These are phyloP conservation scores for Pulveroboletus sp. DNA, from an alignment of 768 basidiomycete genomes.

Conservation along the genomic window DNA sequence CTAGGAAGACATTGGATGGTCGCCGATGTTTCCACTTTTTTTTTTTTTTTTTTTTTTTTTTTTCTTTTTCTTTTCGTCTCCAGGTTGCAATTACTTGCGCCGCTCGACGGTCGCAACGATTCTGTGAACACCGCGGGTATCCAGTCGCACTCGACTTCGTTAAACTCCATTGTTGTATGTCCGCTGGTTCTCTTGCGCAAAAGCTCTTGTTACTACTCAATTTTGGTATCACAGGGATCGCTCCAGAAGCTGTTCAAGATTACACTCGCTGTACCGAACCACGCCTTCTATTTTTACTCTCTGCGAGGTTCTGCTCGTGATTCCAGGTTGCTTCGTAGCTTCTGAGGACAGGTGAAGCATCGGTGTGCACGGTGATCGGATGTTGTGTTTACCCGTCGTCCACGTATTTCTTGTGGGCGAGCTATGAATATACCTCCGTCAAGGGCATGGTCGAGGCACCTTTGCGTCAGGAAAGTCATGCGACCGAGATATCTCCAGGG, in stretches of 20 bases:
- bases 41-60: slow-evolving; percentile 13
- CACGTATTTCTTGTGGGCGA: slow-evolving; percentile 39
- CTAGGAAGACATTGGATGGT: slow-evolving; percentile 68
- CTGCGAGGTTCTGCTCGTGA: neutral
- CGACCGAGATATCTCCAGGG: slow-evolving; percentile 49
- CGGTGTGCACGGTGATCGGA: slow-evolving; percentile 39
- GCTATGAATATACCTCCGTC: slow-evolving; percentile 69
- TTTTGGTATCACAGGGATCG: no score
- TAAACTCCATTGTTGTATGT: slow-evolving; percentile 42
- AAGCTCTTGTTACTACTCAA: neutral
- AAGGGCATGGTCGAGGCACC: slow-evolving; percentile 64
- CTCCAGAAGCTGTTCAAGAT: slow-evolving; percentile 31
- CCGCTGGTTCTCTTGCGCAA: neutral
- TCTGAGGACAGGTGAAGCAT: slow-evolving; percentile 76
- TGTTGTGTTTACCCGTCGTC: slow-evolving; percentile 19
- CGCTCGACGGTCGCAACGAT: slow-evolving; percentile 66
- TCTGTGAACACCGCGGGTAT: slow-evolving; percentile 68
- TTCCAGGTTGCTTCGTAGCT: slow-evolving; percentile 57
- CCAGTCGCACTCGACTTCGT: slow-evolving; percentile 16
- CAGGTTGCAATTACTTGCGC: slow-evolving; percentile 40
- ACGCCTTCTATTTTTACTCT: slow-evolving; percentile 13
- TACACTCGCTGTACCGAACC: slow-evolving; percentile 56
- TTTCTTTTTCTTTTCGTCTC: no score
- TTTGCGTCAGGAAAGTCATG: slow-evolving; percentile 67
- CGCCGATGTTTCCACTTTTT: slow-evolving; percentile 64